Percentiles rank a stretch among this genome's conserved stretches.
Evolutionary conservation across 2,329 filamentous ascomycete genomes (phyloP).

Genomic region (Phyllachora maydis): DNA sequence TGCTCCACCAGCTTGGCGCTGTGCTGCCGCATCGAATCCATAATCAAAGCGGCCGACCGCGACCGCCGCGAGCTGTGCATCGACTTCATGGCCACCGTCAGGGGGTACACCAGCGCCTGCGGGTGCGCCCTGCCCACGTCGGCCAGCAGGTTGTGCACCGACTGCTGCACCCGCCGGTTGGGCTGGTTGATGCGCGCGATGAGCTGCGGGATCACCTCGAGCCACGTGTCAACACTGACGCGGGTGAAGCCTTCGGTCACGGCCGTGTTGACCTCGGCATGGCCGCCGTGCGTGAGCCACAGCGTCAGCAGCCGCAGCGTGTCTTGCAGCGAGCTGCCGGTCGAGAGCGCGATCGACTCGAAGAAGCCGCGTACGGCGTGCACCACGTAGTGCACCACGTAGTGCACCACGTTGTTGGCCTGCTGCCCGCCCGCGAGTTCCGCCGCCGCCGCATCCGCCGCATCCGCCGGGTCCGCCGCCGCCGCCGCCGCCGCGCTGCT

Average conservation of each 20-base stretch:
- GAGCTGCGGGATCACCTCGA: slow-evolving; percentile 92
- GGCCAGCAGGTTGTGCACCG: slow-evolving; percentile 78
- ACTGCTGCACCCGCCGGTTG: slow-evolving; percentile 68
- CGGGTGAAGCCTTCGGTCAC: slow-evolving; percentile 81
- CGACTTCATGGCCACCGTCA: slow-evolving; percentile 97
- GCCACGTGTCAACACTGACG: slow-evolving; percentile 94
- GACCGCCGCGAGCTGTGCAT: slow-evolving; percentile 62
- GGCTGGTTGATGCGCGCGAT: slow-evolving; percentile 96
- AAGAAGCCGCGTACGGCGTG: slow-evolving; percentile 94
- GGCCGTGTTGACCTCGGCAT: slow-evolving; percentile 67
- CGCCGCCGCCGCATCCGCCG: slow-evolving; percentile 28
- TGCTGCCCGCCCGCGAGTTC: slow-evolving; percentile 22
- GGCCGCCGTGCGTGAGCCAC: slow-evolving; percentile 89
- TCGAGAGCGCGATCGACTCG: slow-evolving; percentile 83
- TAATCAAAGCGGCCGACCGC: slow-evolving; percentile 75
- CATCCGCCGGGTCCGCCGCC: slow-evolving; percentile 33
- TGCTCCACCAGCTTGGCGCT: slow-evolving; percentile 85
- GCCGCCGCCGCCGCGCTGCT: slow-evolving; percentile 24
- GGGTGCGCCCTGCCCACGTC: slow-evolving; percentile 90
- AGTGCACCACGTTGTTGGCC: slow-evolving; percentile 40
- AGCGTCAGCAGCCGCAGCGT: slow-evolving; percentile 80
- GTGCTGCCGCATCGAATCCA: slow-evolving; percentile 96
- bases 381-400: slow-evolving; percentile 74
- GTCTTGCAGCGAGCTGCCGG: slow-evolving; percentile 85
- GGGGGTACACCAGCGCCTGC: slow-evolving; percentile 86